Conservation (phyloP, 352 stramenopile genomes). For the Globisporangium cylindrosporum region DNA sequence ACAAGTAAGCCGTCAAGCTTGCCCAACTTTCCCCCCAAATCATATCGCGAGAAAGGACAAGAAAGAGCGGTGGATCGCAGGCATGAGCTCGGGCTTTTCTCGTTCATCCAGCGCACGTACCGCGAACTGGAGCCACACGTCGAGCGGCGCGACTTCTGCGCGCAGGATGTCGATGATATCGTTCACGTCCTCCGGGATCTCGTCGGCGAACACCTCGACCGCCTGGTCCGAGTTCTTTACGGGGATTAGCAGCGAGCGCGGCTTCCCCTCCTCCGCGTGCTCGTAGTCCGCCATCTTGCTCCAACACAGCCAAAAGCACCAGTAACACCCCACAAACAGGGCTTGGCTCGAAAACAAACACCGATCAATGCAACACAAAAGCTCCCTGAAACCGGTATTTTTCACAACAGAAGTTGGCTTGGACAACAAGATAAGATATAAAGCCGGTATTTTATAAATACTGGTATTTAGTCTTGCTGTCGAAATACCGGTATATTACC, state of each 20-base stretch:
- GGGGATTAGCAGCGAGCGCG: constrained; percentile 84
- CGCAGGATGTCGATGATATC: constrained; percentile 91
- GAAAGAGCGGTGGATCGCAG: not conserved
- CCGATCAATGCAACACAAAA: not conserved
- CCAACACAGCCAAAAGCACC: constrained; percentile 10
- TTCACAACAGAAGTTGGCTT: too few species aligned
- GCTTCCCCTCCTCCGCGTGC: constrained; percentile 25
- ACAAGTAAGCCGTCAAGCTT: not conserved
- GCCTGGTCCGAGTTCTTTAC: constrained; percentile 89
- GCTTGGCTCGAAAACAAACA: not conserved
- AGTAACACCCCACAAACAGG: constrained; percentile 1
- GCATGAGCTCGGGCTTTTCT: not conserved
- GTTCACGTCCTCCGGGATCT: constrained; percentile 88
- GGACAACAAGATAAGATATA: not conserved
- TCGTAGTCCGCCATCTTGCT: constrained; percentile 24
- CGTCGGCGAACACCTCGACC: constrained; percentile 89
- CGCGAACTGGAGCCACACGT: constrained; percentile 91
- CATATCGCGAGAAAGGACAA: not conserved
- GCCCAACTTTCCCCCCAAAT: too few species aligned
- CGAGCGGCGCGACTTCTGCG: constrained; percentile 86
- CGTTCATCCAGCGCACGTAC: constrained; percentile 30
- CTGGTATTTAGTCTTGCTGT: not conserved
- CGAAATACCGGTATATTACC: too few species aligned
- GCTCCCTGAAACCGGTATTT: not conserved
- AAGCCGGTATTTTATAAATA: constrained; percentile 1